Base-by-base conservation (phyloP, 2,329 filamentous ascomycete genomes). In the Phaeoacremonium minimum region DNA sequence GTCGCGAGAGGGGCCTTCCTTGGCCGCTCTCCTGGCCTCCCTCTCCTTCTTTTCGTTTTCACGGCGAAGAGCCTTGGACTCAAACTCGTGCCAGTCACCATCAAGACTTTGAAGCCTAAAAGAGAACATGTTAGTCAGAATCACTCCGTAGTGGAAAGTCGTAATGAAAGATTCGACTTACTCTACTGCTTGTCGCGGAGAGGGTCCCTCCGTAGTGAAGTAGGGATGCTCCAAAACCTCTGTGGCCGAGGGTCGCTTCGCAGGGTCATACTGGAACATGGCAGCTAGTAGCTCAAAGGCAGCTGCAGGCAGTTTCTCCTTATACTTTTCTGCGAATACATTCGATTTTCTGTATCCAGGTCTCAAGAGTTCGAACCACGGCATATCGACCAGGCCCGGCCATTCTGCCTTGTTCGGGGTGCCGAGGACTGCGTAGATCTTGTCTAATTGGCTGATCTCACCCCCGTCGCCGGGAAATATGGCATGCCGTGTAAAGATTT, bases 21-120 rank as follows among this genome's bases (percentile, higher is more conserved):
- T 70, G 1, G 65, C 62, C 29, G 59, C 61, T 6, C 64, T 67
- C 4, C 66, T 63, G 7, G 70, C 72, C 36, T 77, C 74, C 38
- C 70, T 66, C 18, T 77, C 73, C 42, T 69, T 71, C 37, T 78
- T 77, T 58, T 93, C 87, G 49, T 89, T 91, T 59, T 96, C 90
- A 49, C 93, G 93, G 19, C 93, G 76, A 17, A 95, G 71, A 13
- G 89, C 90, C 65, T 98, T 98, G 38, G 88, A 95, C 65, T 98
- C 93, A 52, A 97, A 95, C 57, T 98, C 93, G 56, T 98, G 93
- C 93, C 93, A 98, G 51, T 98, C 93, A 15, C 93, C 93, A 50
- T 93, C 80, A 18, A 98, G 74, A 33, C 82, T 70, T 41, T 83
- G 80, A 33, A 98, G 75, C 52, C 85, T 87, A n/a, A n/a, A n/a